Evolutionary conservation across 306 rosid species (phyloP).

Genomic region (Albizia julibrissin): DNA sequence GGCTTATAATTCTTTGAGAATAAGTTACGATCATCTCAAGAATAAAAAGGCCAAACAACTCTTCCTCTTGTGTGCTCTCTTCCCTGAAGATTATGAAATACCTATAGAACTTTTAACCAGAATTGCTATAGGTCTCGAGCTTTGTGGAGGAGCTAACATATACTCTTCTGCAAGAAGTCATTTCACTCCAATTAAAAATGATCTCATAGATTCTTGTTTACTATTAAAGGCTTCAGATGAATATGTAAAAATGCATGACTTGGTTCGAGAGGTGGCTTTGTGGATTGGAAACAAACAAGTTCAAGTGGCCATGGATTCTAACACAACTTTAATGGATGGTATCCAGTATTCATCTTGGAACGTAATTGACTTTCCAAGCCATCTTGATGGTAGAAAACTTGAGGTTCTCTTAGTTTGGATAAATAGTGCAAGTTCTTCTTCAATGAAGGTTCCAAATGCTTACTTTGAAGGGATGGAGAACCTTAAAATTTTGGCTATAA

Average conservation of each 20-base stretch:
- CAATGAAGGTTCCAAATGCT: not conserved
- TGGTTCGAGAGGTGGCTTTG: conserved; percentile 12
- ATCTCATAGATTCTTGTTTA: conserved; percentile 18
- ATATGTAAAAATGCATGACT: conserved; percentile 23
- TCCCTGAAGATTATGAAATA: conserved; percentile 33
- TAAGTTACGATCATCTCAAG: conserved; percentile 7
- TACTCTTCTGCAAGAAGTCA: not conserved
- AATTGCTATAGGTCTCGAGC: not conserved
- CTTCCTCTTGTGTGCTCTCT: conserved; percentile 27
- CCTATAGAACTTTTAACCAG: not conserved
- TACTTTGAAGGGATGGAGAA: not conserved
- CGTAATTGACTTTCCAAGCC: not conserved
- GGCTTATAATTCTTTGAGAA: not conserved
- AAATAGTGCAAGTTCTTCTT: too few species aligned
- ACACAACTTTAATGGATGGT: not conserved
- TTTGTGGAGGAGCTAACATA: not conserved
- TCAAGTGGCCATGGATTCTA: too few species aligned
- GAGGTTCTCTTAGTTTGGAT: not conserved
- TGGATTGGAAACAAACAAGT: not conserved
- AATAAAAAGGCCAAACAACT: not conserved
- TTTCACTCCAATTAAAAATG: not conserved
- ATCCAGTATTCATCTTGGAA: not conserved
- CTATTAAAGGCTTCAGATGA: not conserved
- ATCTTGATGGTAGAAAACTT: conserved; percentile 7
- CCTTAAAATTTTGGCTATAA: not conserved